phyloP scores from a whole-genome alignment of 208 protist species.

The Trypanosoma rangeli region DNA sequence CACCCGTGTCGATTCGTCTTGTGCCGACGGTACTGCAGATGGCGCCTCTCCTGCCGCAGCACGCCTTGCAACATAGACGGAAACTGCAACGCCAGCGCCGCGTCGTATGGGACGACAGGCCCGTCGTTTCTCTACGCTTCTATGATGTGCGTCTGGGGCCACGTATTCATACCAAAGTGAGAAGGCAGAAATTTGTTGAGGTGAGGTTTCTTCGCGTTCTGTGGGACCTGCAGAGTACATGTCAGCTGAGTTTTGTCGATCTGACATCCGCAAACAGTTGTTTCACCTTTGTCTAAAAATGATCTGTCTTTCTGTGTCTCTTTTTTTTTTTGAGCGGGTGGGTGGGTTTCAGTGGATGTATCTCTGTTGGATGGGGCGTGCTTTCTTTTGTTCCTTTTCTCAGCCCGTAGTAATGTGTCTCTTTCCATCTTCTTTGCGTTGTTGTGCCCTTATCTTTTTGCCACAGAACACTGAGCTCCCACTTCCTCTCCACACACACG shows the following conservation, averaged over 20 bases:
- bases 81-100: not conserved
- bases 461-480: not conserved
- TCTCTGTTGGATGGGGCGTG: not conserved
- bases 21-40: not conserved
- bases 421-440: not conserved
- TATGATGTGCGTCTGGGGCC: not conserved
- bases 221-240: not conserved
- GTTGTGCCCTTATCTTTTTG: not conserved
- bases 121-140: not conserved
- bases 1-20: not conserved
- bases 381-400: not conserved
- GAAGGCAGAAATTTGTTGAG: not conserved
- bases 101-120: not conserved
- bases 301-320: not conserved
- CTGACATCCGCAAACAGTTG: slow-evolving; percentile 16
- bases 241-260: not conserved
- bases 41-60: not conserved
- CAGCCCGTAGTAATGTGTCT: not conserved
- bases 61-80: not conserved
- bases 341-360: not conserved
- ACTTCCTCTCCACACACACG: not conserved
- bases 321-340: too few relatives aligned
- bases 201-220: not conserved
- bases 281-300: slow-evolving; percentile 12
- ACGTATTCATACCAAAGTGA: not conserved